Evolutionary conservation across 495 filamentous ascomycete genomes (phyloP).

Genomic region (Trichodelitschia bisporula): DNA sequence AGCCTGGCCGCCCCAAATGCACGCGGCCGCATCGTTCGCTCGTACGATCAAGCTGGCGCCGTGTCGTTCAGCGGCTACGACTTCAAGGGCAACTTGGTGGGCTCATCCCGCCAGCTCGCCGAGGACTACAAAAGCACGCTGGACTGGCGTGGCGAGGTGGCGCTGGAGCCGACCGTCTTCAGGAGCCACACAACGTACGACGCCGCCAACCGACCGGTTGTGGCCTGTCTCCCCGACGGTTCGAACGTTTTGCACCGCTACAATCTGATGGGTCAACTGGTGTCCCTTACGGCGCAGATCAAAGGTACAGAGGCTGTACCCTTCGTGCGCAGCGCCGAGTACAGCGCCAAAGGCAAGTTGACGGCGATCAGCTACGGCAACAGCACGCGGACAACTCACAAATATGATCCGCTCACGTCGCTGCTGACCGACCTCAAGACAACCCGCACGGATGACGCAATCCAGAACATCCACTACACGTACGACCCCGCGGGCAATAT

Average conservation of each 20-base stretch:
- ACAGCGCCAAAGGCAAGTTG: too few relatives aligned
- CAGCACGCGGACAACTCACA: too few relatives aligned
- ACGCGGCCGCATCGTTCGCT: background rate
- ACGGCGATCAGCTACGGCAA: too few relatives aligned
- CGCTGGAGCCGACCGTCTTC: slow-evolving; percentile 3
- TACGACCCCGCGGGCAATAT: slow-evolving; percentile 11
- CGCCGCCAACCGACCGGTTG: slow-evolving; percentile 7
- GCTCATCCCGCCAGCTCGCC: background rate
- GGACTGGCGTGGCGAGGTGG: slow-evolving; percentile 7
- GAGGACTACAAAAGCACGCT: slow-evolving; percentile 7
- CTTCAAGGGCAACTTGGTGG: slow-evolving; percentile 10
- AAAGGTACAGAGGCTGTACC: too few relatives aligned
- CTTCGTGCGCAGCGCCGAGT: too few relatives aligned
- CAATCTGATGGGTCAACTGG: too few relatives aligned
- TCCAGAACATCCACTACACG: slow-evolving; percentile 13
- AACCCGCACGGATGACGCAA: background rate
- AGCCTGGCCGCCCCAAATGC: too few relatives aligned
- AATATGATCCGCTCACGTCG: too few relatives aligned
- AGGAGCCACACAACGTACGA: slow-evolving; percentile 2
- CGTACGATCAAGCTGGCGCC: slow-evolving; percentile 11
- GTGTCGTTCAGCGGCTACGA: slow-evolving; percentile 5
- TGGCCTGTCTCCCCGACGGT: too few relatives aligned
- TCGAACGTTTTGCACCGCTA: too few relatives aligned
- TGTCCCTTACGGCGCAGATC: too few relatives aligned
- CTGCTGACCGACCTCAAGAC: too few relatives aligned